These are phyloP conservation scores for Cyberlindnera suaveolens DNA, from an alignment of 805 yeast genomes.

Conservation along the genomic window DNA sequence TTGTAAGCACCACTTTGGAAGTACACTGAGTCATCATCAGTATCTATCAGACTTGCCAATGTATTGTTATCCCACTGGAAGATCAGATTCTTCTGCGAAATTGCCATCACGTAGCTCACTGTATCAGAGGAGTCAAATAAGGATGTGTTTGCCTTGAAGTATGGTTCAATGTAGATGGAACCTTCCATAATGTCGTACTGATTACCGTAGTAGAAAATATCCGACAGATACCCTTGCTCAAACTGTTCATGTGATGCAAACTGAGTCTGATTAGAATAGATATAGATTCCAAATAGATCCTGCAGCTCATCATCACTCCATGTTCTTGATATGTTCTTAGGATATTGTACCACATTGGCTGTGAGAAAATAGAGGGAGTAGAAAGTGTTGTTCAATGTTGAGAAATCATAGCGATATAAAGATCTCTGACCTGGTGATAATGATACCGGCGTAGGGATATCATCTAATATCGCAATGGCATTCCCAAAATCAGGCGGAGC, in stretches of 20 bases:
- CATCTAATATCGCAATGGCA: not conserved
- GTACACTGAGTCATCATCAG: slow-evolving; percentile 63
- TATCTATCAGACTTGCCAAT: slow-evolving; percentile 55
- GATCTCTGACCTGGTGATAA: slow-evolving; percentile 13
- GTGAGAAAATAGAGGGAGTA: slow-evolving; percentile 8
- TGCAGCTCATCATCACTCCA: slow-evolving; percentile 2
- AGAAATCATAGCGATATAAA: slow-evolving; percentile 12
- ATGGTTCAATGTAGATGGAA: slow-evolving; percentile 6
- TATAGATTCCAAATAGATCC: slow-evolving; percentile 6
- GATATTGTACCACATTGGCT: slow-evolving; percentile 10
- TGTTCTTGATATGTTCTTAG: slow-evolving; percentile 1
- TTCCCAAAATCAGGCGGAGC: not conserved
- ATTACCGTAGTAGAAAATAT: slow-evolving; percentile 9
- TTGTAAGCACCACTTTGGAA: slow-evolving; percentile 54
- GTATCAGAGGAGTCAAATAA: slow-evolving; percentile 3
- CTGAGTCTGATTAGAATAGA: slow-evolving; percentile 9
- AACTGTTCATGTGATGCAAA: slow-evolving; percentile 6
- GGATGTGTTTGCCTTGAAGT: slow-evolving; percentile 4
- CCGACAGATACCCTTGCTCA: slow-evolving; percentile 10
- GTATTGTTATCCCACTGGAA: slow-evolving; percentile 63
- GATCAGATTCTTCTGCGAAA: slow-evolving; percentile 54
- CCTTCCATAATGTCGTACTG: slow-evolving; percentile 3
- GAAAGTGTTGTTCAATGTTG: slow-evolving; percentile 1
- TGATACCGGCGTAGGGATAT: not conserved
- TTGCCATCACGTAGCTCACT: slow-evolving; percentile 43